Base-by-base conservation (phyloP, 352 stramenopile species). In the Phytopythium cucurbitacearum region DNA sequence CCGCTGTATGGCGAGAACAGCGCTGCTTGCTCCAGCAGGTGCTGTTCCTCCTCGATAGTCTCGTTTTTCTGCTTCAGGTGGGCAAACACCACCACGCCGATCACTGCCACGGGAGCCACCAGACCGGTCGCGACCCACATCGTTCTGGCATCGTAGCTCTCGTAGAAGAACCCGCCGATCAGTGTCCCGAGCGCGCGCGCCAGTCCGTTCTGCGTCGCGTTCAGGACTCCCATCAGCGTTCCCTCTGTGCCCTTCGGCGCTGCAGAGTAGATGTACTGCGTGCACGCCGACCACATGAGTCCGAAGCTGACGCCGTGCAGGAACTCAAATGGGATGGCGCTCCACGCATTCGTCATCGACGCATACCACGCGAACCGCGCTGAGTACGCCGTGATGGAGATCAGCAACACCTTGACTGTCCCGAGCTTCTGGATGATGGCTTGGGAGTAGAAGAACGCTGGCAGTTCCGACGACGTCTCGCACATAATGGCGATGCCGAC, bases 371-470 rank as follows among this genome's bases (percentile, higher is more conserved):
- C 84, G 37, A 91, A 69, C 45, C 83, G 77, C 35, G 82, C 62
- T 13, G 71, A 72, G 61, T 90, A 93, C 12, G 71, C 83, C 1
- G 71, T 42, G 38, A 89, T 88, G 5, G 80, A 90, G 11, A 90
- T 21, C 50, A 91, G 59, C 54, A 93, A 47, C 42, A 91, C 78
- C 32, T 85, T 85, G 10, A 91, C 73, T 16, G 77, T 87, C 15
- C 83, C 83, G 28, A 90, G 64, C n/a, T 67, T 67, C 40, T 80
- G 59, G 57, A 91, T 84, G 57, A 91, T 80, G 28, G 60, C 49
- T 46, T 90, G 71, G 9, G 83, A 85, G 57, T 74, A 90, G 64
- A 90, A 94, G 58, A 94, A 94, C 2, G 80, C 83, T 8, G 83
- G 83, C 5, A 94, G 60, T 62, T 94, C 83, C 12, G 80, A 91